Evolutionary conservation across 805 yeast species (phyloP).

Genomic region (Debaryomyces tyrocola): DNA sequence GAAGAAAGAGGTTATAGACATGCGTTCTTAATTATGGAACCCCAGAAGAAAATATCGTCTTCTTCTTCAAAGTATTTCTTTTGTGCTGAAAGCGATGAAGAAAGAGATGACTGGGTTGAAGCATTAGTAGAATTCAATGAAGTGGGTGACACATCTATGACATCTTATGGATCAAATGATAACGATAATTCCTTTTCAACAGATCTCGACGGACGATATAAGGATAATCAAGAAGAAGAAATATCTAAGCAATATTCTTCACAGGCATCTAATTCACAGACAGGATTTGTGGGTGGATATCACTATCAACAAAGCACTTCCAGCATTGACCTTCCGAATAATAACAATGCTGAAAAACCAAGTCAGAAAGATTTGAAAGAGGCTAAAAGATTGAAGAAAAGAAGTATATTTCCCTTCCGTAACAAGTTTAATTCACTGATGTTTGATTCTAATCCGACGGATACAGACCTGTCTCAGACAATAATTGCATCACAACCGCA

Average conservation of each 20-base stretch:
- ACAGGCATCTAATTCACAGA: background rate
- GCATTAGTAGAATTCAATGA: constrained; percentile 36
- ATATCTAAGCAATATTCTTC: background rate
- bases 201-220: background rate
- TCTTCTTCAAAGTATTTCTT: constrained; percentile 57
- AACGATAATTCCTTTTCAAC: background rate
- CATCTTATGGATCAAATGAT: background rate
- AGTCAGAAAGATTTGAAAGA: constrained; percentile 27
- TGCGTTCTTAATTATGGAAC: constrained; percentile 57
- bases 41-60: constrained; percentile 32
- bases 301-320: constrained; percentile 9
- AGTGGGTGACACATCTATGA: background rate
- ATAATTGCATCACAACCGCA: background rate
- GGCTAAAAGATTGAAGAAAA: constrained; percentile 48
- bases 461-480: constrained; percentile 1
- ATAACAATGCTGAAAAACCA: background rate
- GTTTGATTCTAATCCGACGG: background rate
- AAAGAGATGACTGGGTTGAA: constrained; percentile 72
- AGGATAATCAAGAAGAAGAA: background rate
- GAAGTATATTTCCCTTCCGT: constrained; percentile 61
- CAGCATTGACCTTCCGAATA: constrained; percentile 9
- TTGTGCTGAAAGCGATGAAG: constrained; percentile 78
- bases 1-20: constrained; percentile 54
- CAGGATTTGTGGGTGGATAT: constrained; percentile 1
- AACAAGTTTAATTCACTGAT: constrained; percentile 17